These are phyloP conservation scores for Heliophila coronopifolia DNA, from an alignment of 441 rosid species.

Conservation along the genomic window DNA sequence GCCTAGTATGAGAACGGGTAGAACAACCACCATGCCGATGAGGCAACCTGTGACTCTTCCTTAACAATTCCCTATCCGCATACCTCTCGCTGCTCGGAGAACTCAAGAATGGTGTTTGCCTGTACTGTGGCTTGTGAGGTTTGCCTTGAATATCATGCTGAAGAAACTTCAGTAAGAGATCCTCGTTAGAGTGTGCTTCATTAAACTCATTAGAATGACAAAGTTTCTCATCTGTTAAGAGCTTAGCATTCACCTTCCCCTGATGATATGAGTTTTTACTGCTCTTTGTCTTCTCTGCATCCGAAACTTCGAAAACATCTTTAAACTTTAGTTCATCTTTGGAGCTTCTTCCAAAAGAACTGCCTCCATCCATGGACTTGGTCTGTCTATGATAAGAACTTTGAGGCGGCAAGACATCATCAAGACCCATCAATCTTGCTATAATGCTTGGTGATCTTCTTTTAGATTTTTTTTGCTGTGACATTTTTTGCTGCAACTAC, in stretches of 20 bases:
- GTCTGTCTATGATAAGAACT: conserved; percentile 38
- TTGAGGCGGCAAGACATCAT: conserved; percentile 63
- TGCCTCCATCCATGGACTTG: conserved; percentile 26
- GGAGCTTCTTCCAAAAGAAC: conserved; percentile 57
- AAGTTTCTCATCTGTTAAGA: conserved; percentile 55
- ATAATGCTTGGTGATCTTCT: conserved; percentile 69
- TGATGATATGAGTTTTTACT: conserved; percentile 29
- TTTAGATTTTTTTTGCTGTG: conserved; percentile 56
- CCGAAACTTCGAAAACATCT: conserved; percentile 90
- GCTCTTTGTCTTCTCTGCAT: conserved; percentile 42
- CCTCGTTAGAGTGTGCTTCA: conserved; percentile 69
- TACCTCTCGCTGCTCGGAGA: conserved; percentile 32
- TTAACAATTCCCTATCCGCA: conserved; percentile 36
- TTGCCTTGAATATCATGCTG: conserved; percentile 58
- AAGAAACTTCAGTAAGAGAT: conserved; percentile 65
- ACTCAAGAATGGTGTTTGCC: conserved; percentile 34
- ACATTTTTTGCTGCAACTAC: conserved; percentile 91
- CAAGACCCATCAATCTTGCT: conserved; percentile 94
- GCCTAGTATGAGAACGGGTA: conserved; percentile 36
- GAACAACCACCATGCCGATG: conserved; percentile 30
- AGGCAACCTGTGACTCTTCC: conserved; percentile 31
- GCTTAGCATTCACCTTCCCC: conserved; percentile 33
- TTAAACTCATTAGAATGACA: conserved; percentile 64
- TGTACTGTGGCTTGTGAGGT: conserved; percentile 38
- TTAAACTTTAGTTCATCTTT: conserved; percentile 77